Percentiles rank a stretch among this genome's conserved stretches.
phyloP scores from a whole-genome alignment of 2,329 filamentous ascomycete species.

The Calonectria pseudoreteaudii region DNA sequence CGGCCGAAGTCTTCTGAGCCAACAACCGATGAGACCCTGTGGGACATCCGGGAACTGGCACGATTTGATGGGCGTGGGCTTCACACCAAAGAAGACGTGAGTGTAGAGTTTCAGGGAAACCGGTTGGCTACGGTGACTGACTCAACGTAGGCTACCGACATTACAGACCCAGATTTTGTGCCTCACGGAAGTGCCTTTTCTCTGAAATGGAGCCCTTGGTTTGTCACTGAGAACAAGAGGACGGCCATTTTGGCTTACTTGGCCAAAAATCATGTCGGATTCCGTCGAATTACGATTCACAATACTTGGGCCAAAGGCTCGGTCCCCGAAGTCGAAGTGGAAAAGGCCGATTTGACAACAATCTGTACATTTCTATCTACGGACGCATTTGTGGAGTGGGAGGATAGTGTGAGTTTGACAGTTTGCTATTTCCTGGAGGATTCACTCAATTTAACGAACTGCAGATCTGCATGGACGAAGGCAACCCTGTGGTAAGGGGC shows the following conservation, averaged over 20 bases:
- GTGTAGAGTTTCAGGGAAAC: background rate
- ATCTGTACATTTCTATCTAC: constrained; percentile 63
- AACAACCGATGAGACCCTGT: constrained; percentile 49
- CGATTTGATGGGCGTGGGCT: constrained; percentile 62
- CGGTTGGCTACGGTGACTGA: constrained; percentile 18
- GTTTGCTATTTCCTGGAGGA: constrained; percentile 15
- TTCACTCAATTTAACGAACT: constrained; percentile 20
- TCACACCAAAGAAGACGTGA: constrained; percentile 51
- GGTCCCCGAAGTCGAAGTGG: constrained; percentile 53
- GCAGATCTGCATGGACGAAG: constrained; percentile 57
- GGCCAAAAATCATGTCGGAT: constrained; percentile 65
- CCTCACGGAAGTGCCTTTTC: constrained; percentile 63
- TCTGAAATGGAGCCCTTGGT: constrained; percentile 68
- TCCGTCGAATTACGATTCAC: constrained; percentile 60
- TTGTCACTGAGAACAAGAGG: constrained; percentile 47
- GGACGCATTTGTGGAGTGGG: constrained; percentile 68
- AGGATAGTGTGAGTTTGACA: constrained; percentile 57
- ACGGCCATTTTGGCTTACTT: constrained; percentile 63
- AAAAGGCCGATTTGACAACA: constrained; percentile 55
- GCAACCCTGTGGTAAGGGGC: constrained; percentile 59
- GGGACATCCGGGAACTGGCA: constrained; percentile 63
- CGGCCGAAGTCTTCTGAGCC: constrained; percentile 32
- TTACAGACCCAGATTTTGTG: constrained; percentile 60
- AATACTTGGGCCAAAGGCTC: constrained; percentile 49
- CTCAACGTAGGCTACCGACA: constrained; percentile 42